Conservation (phyloP, 805 yeast genomes). For the Zygosaccharomyces pseudorouxii region DNA sequence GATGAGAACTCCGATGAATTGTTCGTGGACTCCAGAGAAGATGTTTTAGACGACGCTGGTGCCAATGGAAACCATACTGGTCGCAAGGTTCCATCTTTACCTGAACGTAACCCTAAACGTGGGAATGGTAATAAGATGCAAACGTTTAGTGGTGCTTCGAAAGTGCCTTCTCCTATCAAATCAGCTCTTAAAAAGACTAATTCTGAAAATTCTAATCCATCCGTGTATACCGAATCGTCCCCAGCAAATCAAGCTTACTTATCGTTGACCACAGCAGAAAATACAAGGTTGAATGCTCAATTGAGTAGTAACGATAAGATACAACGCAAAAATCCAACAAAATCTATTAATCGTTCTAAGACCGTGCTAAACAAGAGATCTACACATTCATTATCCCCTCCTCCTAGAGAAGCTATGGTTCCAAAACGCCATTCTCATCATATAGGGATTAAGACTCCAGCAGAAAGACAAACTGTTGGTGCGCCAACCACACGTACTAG, state of each 20-base stretch:
- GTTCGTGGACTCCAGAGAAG: constrained; percentile 4
- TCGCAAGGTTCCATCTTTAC: constrained; percentile 5
- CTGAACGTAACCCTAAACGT: constrained; percentile 1
- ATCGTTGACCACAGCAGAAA: constrained; percentile 71
- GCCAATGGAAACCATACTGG: not conserved
- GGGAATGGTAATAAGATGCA: not conserved
- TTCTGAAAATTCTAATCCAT: constrained; percentile 21
- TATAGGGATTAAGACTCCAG: constrained; percentile 3
- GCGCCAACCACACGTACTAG: constrained; percentile 1
- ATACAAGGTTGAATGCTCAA: constrained; percentile 67
- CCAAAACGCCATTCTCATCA: constrained; percentile 15
- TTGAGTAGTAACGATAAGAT: constrained; percentile 36
- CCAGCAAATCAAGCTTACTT: constrained; percentile 62
- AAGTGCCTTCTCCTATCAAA: constrained; percentile 39
- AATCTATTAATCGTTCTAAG: constrained; percentile 21
- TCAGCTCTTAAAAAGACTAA: constrained; percentile 39
- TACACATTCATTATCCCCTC: constrained; percentile 14
- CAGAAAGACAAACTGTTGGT: not conserved
- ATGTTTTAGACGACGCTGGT: not conserved
- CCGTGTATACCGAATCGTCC: constrained; percentile 20
- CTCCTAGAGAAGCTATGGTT: constrained; percentile 11
- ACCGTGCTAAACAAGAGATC: constrained; percentile 15
- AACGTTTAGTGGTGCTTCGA: not conserved
- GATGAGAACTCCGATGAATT: constrained; percentile 4
- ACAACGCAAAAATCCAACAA: constrained; percentile 8